phyloP scores from a whole-genome alignment of 495 filamentous ascomycete species.

The Penicillium diatomitis region DNA sequence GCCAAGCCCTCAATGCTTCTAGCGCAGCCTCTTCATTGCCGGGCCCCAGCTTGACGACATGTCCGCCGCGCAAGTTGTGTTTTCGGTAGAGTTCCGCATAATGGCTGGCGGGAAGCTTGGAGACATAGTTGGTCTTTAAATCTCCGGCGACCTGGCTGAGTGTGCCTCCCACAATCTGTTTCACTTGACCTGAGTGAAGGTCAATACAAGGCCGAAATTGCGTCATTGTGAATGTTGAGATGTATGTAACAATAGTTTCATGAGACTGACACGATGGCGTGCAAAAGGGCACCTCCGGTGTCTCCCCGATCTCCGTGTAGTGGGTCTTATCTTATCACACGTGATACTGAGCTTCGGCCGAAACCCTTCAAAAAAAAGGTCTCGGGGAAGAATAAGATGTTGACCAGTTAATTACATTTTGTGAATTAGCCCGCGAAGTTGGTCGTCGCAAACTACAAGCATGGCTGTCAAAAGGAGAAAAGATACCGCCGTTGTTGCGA shows the following conservation, averaged over 20 bases:
- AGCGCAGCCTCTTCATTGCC: conserved; percentile 73
- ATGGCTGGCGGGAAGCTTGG: conserved; percentile 66
- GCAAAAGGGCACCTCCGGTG: neutral
- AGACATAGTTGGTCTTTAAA: conserved; percentile 86
- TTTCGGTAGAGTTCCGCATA: conserved; percentile 73
- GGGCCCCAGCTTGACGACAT: conserved; percentile 92
- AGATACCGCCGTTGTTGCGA: conserved; percentile 26
- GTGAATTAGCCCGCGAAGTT: too few relatives aligned
- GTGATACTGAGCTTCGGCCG: conserved; percentile 18
- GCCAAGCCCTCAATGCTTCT: conserved; percentile 71
- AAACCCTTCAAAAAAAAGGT: neutral
- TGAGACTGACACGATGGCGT: too few relatives aligned
- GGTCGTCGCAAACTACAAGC: neutral
- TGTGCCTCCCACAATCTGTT: conserved; percentile 96
- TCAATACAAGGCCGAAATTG: conserved; percentile 95
- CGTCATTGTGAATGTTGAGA: conserved; percentile 54
- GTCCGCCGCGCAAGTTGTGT: conserved; percentile 63
- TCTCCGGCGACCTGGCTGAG: conserved; percentile 54
- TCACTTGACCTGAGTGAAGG: conserved; percentile 88
- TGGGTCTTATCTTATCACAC: conserved; percentile 36
- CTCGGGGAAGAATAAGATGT: too few relatives aligned
- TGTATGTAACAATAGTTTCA: too few relatives aligned
- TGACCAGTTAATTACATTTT: too few relatives aligned
- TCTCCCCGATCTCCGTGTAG: conserved; percentile 7
- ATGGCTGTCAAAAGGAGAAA: conserved; percentile 34